Evolutionary conservation across 208 protist genomes (phyloP).

Genomic region (Endotrypanum monterogeii): DNA sequence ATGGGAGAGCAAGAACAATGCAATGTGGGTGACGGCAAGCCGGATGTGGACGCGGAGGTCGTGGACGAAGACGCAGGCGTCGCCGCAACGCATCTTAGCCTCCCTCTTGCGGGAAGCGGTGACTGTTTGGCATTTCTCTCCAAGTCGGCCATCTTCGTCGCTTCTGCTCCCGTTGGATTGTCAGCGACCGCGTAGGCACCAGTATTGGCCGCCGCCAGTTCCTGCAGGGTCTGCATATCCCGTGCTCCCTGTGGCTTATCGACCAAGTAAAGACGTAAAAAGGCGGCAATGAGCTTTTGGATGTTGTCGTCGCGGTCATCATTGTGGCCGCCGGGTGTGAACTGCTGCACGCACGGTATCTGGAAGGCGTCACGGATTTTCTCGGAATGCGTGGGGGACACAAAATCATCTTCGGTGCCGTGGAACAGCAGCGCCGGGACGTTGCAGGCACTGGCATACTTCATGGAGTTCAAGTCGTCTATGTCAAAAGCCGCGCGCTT

Average conservation of each 20-base stretch:
- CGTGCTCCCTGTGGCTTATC: conserved; percentile 48
- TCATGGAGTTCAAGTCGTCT: conserved; percentile 83
- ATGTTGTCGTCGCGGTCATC: conserved; percentile 80
- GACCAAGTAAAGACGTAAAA: conserved; percentile 84
- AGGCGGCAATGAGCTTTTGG: conserved; percentile 74
- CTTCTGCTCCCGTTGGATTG: not conserved
- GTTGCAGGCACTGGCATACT: conserved; percentile 79
- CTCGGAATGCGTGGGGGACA: conserved; percentile 80
- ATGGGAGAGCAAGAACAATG: not conserved
- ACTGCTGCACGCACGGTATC: conserved; percentile 63
- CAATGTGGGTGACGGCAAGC: not conserved
- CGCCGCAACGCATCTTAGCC: not conserved
- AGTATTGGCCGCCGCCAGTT: not conserved
- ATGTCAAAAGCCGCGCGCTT: conserved; percentile 94
- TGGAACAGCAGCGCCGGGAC: conserved; percentile 93
- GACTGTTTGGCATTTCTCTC: not conserved
- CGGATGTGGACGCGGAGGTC: not conserved
- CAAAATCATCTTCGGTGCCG: conserved; percentile 92
- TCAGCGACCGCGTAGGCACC: not conserved
- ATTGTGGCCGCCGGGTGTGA: conserved; percentile 93
- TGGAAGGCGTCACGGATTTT: conserved; percentile 58
- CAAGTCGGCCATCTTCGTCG: not conserved
- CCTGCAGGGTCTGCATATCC: conserved; percentile 10
- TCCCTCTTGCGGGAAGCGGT: not conserved
- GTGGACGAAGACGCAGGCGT: not conserved